phyloP scores from a whole-genome alignment of 1,284 basidiomycete species.

The Chondrostereum purpureum region DNA sequence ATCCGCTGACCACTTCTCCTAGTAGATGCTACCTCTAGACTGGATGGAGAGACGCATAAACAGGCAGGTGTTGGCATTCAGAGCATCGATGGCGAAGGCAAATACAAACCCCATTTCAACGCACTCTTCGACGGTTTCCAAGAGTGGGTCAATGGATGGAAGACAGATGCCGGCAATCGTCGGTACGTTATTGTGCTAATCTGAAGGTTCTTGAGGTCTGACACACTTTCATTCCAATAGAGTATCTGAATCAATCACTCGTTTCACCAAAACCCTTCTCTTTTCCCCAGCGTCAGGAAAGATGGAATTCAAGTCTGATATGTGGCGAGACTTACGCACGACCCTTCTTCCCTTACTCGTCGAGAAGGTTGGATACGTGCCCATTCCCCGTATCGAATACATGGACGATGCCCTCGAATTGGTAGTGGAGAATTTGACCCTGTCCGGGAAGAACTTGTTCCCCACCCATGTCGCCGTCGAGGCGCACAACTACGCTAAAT shows the following conservation, averaged over 20 bases:
- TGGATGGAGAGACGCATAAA: not conserved
- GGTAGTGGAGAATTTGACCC: slow-evolving; percentile 89
- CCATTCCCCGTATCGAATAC: slow-evolving; percentile 90
- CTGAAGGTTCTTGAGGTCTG: too few relatives aligned
- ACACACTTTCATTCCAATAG: not conserved
- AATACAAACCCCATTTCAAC: slow-evolving; percentile 84
- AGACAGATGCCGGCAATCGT: slow-evolving; percentile 78
- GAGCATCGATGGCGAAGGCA: slow-evolving; percentile 37
- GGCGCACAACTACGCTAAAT: slow-evolving; percentile 78
- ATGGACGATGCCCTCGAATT: slow-evolving; percentile 82
- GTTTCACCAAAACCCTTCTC: slow-evolving; percentile 76
- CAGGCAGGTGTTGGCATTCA: not conserved
- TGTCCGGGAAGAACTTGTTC: slow-evolving; percentile 80
- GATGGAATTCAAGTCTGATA: slow-evolving; percentile 81
- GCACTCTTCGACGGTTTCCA: slow-evolving; percentile 66
- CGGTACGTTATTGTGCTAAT: too few relatives aligned
- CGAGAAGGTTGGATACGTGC: slow-evolving; percentile 78
- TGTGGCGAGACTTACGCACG: slow-evolving; percentile 83
- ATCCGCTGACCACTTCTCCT: too few relatives aligned
- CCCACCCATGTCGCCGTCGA: slow-evolving; percentile 80
- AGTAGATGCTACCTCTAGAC: not conserved
- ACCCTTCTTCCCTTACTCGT: slow-evolving; percentile 81
- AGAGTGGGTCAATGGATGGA: slow-evolving; percentile 78
- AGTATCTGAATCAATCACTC: slow-evolving; percentile 16
- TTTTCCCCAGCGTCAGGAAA: slow-evolving; percentile 79